Base-by-base conservation (phyloP, 2,329 filamentous ascomycete genomes). In the Pyrenochaeta sp. region DNA sequence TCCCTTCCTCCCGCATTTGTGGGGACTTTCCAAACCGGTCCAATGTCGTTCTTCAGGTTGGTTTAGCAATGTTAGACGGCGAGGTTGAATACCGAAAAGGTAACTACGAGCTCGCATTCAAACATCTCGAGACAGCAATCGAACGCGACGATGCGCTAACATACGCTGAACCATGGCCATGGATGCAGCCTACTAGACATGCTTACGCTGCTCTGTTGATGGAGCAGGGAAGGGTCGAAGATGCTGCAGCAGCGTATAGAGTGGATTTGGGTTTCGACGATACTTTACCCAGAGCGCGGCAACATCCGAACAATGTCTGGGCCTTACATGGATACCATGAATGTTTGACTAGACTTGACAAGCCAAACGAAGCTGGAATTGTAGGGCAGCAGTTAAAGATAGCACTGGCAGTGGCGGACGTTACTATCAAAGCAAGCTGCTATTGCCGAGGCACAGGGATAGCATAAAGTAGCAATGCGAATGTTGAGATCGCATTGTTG, bases 161-260 rank as follows among this genome's bases (percentile, higher is more conserved):
- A 0, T 92, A 90, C 56, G 87, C 88, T 43, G 90, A 92, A 68
- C 90, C 90, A 0, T 91, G 89, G 89, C 87, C 87, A 0, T 92
- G 89, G 89, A 91, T 92, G 88, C 87, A 90, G 67, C 89, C 89
- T 0, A 84, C 85, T 0, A 79, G 88, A 2, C 89, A 92, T 70
- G 89, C 89, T 0, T 88, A 88, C 45, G 89, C 86, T 1, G 89
- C 89, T 0, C 77, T 92, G 3, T 69, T 90, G 27, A 78, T 90
- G 11, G 89, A 92, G 66, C 88, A 89, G 64, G 85, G 83, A n/a
- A 61, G 56, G 14, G 57, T 77, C 4, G 68, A 75, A 47, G 73
- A 78, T 45, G 77, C 78, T 5, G 64, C 68, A 12, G 60, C 64
- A 7, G 71, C 71, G 10, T 78, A 78, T 39, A 69, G 62, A 14